A percentile compares a stretch with the other conserved stretches of the same genome.
These are phyloP conservation scores for Coemansia umbellata DNA, from an alignment of 192 early-diverging fungal genomes.

Conservation along the genomic window DNA sequence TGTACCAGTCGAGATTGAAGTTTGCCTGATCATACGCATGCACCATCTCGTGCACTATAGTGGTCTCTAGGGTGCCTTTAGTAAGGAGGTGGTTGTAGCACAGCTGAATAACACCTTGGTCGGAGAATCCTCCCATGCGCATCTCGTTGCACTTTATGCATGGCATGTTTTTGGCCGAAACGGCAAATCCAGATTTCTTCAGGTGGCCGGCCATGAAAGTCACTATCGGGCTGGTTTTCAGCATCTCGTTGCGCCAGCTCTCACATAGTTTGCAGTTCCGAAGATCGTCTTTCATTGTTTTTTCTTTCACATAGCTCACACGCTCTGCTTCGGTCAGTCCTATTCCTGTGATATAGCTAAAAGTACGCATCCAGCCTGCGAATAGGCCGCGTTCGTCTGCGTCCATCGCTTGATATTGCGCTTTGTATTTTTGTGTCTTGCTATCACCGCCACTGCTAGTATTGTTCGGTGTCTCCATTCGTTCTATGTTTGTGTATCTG, in stretches of 20 bases:
- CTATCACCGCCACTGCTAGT: not conserved
- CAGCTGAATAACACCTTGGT: conserved; percentile 73
- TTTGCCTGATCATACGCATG: conserved; percentile 77
- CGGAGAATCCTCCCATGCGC: conserved; percentile 84
- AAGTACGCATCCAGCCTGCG: conserved; percentile 58
- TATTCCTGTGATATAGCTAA: conserved; percentile 59
- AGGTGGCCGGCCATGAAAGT: conserved; percentile 83
- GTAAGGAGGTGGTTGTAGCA: conserved; percentile 80
- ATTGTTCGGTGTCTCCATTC: not conserved
- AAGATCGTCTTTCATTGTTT: conserved; percentile 48
- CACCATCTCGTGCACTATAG: conserved; percentile 91
- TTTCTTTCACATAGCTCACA: too few species aligned
- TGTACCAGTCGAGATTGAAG: conserved; percentile 71
- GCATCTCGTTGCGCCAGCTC: conserved; percentile 69
- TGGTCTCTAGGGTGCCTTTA: conserved; percentile 85
- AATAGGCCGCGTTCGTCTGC: conserved; percentile 58
- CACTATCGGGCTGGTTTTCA: conserved; percentile 72
- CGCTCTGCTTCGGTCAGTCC: conserved; percentile 57
- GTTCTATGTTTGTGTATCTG: not conserved
- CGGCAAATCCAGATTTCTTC: conserved; percentile 59
- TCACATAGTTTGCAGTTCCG: conserved; percentile 66
- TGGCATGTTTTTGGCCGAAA: conserved; percentile 58
- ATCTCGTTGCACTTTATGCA: conserved; percentile 81
- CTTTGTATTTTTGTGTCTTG: conserved; percentile 14
- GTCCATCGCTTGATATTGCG: conserved; percentile 38